These are phyloP conservation scores for Lathyrus aphaca DNA, from an alignment of 306 rosid species.

Conservation along the genomic window DNA sequence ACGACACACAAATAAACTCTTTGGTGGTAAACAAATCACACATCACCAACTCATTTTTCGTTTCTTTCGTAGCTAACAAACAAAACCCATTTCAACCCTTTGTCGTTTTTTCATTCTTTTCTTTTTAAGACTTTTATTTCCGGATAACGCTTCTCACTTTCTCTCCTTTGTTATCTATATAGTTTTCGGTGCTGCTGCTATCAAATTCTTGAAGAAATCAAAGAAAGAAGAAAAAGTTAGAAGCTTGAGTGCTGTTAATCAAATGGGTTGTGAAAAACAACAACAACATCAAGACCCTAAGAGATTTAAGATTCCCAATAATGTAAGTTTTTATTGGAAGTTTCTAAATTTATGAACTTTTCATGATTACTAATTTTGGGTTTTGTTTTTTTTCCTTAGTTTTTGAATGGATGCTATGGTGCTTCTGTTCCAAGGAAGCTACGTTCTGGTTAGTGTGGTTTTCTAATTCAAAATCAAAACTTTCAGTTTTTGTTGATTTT, in stretches of 20 bases:
- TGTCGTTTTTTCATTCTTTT: slow-evolving; percentile 56
- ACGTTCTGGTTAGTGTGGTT: slow-evolving; percentile 66
- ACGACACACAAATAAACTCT: slow-evolving; percentile 44
- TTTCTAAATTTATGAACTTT: not conserved
- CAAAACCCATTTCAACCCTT: slow-evolving; percentile 41
- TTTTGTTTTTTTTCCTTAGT: slow-evolving; percentile 31
- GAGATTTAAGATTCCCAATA: slow-evolving; percentile 56
- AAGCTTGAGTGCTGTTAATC: slow-evolving; percentile 59
- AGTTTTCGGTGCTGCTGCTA: slow-evolving; percentile 35
- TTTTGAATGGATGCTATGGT: slow-evolving; percentile 56
- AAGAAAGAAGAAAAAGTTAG: slow-evolving; percentile 62
- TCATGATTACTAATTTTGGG: slow-evolving; percentile 1
- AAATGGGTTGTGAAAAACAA: slow-evolving; percentile 58
- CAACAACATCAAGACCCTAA: not conserved
- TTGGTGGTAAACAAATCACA: slow-evolving; percentile 49
- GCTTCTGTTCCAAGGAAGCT: slow-evolving; percentile 80
- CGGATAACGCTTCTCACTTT: slow-evolving; percentile 47
- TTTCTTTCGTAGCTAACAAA: slow-evolving; percentile 40
- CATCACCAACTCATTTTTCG: slow-evolving; percentile 32
- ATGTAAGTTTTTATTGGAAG: slow-evolving; percentile 32
- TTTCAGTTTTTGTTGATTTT: too few species aligned
- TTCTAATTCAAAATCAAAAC: slow-evolving; percentile 22
- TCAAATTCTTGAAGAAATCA: slow-evolving; percentile 49
- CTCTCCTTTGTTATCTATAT: slow-evolving; percentile 32
- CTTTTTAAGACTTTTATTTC: slow-evolving; percentile 31